These are phyloP conservation scores for Trichoderma koningii DNA, from an alignment of 2,329 filamentous ascomycete genomes.

Conservation along the genomic window DNA sequence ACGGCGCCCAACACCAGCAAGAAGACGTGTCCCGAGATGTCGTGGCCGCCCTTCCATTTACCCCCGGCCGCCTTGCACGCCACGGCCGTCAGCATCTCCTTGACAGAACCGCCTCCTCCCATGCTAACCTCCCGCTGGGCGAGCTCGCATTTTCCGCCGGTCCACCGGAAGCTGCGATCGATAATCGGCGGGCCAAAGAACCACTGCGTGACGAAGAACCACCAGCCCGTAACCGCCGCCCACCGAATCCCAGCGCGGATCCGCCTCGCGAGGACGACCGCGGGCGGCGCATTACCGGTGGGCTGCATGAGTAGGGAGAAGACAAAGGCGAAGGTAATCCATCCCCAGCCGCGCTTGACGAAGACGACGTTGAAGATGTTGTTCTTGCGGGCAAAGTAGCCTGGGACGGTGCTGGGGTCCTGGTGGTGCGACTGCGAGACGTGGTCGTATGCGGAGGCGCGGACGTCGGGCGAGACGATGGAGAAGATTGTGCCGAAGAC, in stretches of 20 bases:
- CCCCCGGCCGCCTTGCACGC: constrained; percentile 84
- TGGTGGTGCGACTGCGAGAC: constrained; percentile 64
- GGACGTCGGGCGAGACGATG: constrained; percentile 71
- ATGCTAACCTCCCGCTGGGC: constrained; percentile 51
- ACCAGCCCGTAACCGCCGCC: constrained; percentile 70
- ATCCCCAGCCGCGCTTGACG: constrained; percentile 93
- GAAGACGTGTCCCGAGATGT: constrained; percentile 95
- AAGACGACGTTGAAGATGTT: constrained; percentile 93
- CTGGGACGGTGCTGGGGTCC: constrained; percentile 60
- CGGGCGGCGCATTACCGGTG: constrained; percentile 41
- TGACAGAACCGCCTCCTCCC: constrained; percentile 48
- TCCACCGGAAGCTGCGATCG: constrained; percentile 85
- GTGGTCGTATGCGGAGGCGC: constrained; percentile 63
- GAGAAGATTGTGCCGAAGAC: constrained; percentile 81
- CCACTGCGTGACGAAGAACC: constrained; percentile 93
- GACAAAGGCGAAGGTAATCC: constrained; percentile 76
- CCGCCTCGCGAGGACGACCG: constrained; percentile 40
- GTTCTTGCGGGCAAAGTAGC: constrained; percentile 90
- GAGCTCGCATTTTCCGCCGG: constrained; percentile 78
- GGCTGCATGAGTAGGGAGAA: constrained; percentile 71
- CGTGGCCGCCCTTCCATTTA: constrained; percentile 87
- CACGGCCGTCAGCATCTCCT: constrained; percentile 66
- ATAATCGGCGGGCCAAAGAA: constrained; percentile 90
- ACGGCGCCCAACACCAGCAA: constrained; percentile 81
- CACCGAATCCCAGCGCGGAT: constrained; percentile 68